Base-by-base conservation (phyloP, 164 flowering plant species). In the Kalanchoe fedtschenkoi region DNA sequence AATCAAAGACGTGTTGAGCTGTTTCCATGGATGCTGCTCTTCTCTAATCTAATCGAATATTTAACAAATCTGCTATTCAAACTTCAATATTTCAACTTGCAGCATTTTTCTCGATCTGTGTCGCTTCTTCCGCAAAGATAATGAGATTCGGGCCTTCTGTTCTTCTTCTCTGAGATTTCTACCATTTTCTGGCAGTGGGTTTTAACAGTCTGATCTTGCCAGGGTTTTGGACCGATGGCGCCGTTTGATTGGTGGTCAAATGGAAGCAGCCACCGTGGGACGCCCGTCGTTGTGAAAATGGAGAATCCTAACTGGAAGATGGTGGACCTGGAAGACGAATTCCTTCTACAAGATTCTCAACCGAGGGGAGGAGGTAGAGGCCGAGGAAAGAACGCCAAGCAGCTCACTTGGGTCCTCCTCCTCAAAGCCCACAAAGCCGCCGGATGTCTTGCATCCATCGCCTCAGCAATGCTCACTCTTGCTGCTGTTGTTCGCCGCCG, bases 261-360 rank as follows among this genome's bases (percentile, higher is more conserved):
- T 66, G 81, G 79, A 58, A 75, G 79, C 60, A 73, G 67, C 65
- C 84, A 80, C 71, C 71, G 76, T 32, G 90, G 95, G 22, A 87
- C 88, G 51, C 90, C 96, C 58, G 93, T 89, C 61, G 91, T 89
- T 4, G 83, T 88, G 22, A 88, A 88, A 63, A 88, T 88, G 96
- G 88, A 88, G 68, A 88, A 88, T 69, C 91, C 96, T 7, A 89
- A 88, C 62, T 89, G 87, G 84, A 80, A 91, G 4, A 82, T 89
- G 82, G 78, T 82, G 3, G 96, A 89, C 68, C 73, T 89, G 5
- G 88, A 89, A 42, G 87, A 82, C 3, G 88, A 83, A 62, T 74
- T 83, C 38, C 65, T 78, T 26, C 57, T 75, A 33, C 57, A 60
- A 11, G 69, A 9, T 17, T 10, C 66, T 63, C 10, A 29, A 13